phyloP scores from a whole-genome alignment of 345 rosid genomes.

The Eucalyptus microcorys region DNA sequence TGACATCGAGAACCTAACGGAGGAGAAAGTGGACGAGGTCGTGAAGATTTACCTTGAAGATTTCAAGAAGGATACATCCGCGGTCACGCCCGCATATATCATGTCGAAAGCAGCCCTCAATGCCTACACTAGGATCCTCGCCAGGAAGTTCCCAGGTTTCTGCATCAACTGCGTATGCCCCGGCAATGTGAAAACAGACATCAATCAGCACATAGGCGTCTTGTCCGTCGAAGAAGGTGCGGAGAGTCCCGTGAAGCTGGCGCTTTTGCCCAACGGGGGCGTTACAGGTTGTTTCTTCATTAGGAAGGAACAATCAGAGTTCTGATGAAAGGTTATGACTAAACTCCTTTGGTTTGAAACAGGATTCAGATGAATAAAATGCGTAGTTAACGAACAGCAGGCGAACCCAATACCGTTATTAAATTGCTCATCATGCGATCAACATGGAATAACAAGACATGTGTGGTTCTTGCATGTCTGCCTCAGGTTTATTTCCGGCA shows the following conservation, averaged over 20 bases:
- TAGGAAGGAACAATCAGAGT: constrained; percentile 9
- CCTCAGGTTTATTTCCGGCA: neutral
- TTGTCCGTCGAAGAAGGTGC: constrained; percentile 35
- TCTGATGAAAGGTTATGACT: neutral
- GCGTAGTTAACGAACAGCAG: neutral
- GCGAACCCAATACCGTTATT: neutral
- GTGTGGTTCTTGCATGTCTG: neutral
- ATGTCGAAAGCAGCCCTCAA: constrained; percentile 33
- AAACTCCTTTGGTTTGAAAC: neutral
- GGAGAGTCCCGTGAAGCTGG: constrained; percentile 15
- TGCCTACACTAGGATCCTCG: constrained; percentile 28
- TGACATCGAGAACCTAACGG: neutral
- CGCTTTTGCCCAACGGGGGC: constrained; percentile 18
- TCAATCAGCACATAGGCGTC: constrained; percentile 12
- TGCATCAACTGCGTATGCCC: constrained; percentile 41
- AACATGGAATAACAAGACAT: neutral
- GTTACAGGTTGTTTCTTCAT: constrained; percentile 30
- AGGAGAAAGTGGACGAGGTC: neutral
- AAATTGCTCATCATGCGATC: neutral
- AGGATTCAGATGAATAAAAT: neutral
- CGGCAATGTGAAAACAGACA: constrained; percentile 31
- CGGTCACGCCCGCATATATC: constrained; percentile 7
- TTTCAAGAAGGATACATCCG: neutral
- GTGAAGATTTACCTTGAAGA: neutral
- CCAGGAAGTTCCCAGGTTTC: constrained; percentile 15